Evolutionary conservation across 164 flowering plant species (phyloP), one percentile per base, ranked within the genome.

Genomic region (Vitis rupestris): DNA sequence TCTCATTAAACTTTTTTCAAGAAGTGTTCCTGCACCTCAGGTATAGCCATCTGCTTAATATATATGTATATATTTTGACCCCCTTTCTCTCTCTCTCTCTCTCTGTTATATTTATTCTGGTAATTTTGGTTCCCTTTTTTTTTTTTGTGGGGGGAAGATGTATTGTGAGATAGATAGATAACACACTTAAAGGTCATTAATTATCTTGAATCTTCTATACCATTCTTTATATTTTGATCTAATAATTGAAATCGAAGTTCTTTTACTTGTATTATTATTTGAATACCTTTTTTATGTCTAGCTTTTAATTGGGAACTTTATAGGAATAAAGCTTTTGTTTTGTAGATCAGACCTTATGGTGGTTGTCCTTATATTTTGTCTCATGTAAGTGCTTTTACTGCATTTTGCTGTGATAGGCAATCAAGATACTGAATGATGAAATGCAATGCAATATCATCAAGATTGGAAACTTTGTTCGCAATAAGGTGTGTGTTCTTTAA

Each of bases 21-120:
- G 99, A 84, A 91, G 99, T 84, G 99, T 96, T 64, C 98, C 97
- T 79, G 97, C 91, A 57, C 88, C 92, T 70, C 97, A 96, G 96
- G 99, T 91, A 80, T 2, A 16, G 4, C 50, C 7, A 16, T 27
- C 16, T 47, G n/a, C n/a, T 60, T 4, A 3, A 37, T 37, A 37
- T 37, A 37, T 37, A 37, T 37, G 7, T 37, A 37, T 37, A 37
- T 37, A 37, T 37, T 23, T 23, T 23, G 27, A 0, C 0, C 27
- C 27, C 27, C 27, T 0, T 31, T 5, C 44, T 31, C 1, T 31
- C 44, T 31, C 44, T 6, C 44, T 31, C 6, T 37, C 7, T 37
- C 6, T 37, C 0, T 37, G 7, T 6, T 37, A 2, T 37, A 37
- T 37, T 37, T 37, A 37, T 37, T 37, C 44, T 37, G 44, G 44